Evolutionary conservation across 2,329 filamentous ascomycete genomes (phyloP), one percentile per base, ranked within the genome.

Genomic region (Xylaria arbuscula): DNA sequence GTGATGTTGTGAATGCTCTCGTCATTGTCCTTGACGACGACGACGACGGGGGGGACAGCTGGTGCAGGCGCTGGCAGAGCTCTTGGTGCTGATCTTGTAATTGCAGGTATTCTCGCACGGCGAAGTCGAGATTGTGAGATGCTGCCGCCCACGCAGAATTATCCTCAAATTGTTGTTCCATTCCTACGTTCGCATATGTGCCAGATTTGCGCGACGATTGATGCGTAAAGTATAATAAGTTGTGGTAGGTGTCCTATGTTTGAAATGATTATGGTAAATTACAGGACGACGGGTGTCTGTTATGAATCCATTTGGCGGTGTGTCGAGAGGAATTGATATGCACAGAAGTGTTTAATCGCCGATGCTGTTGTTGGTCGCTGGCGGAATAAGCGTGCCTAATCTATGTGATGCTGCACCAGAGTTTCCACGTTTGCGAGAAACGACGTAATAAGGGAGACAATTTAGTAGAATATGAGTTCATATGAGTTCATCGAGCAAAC

Each of bases 61-160:
- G 82, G 71, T 87, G 81, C 67, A 88, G 83, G 69, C 85, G 84
- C 72, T 80, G 81, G 69, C 81, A 81, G 17, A 88, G 81, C 67
- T 84, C 83, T 67, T 88, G 83, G 74, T 88, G 86, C 74, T 87
- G 84, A 70, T 84, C 83, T 64, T 86, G 83, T 8, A 88, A 79
- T 24, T 85, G 76, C 63, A 87, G 80, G 68, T 88, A 88, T 72
- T 86, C 83, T 74, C 87, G 85, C 75, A 88, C 78, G 62, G 84
- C 83, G 47, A 86, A 81, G 71, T 81, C 81, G 71, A 83, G 83
- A 74, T 80, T 79, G 69, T 82, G 80, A 62, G 75, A 71, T 63
- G 38, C 38, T 9, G 24, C 48, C 42, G 58, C 15, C 64, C 32
- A 56, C 50, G 22, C 47, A 24, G 47, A 51, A 47, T 36, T 38